Evolutionary conservation across 1,284 basidiomycete genomes (phyloP), one percentile per base, ranked within the genome.

Genomic region (Cutaneotrichosporon cutaneum): DNA sequence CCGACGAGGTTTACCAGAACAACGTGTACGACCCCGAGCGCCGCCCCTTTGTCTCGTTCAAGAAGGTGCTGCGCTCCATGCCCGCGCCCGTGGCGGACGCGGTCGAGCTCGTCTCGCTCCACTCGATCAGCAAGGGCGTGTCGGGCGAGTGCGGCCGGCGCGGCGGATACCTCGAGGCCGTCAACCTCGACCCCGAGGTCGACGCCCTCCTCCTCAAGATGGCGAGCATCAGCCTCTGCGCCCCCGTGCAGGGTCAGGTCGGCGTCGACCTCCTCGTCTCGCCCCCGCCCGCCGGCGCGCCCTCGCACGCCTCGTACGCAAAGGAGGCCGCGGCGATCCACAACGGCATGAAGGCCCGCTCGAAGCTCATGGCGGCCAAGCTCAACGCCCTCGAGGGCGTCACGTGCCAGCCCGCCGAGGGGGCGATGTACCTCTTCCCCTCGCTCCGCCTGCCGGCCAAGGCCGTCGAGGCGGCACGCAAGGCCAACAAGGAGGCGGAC

Each of bases 111-210:
- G 83, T 94, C 53, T 92, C 89, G 48, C 93, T 94, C 86, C 92
- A 95, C 82, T 92, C 89, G 58, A 92, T 92, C 74, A 91, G 89
- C 62, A 95, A 95, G 79, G 92, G 92, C 61, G 90, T 94, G 66
- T 85, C 85, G 36, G 92, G 92, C 67, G 92, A 95, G 80, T 95
- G 92, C 77, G 92, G 92, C 14, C 84, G 92, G n/a, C 85, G 92
- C 51, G 92, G 92, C 44, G 92, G 92, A 4, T 95, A 94, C 82
- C 92, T 94, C 72, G 92, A 95, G 79, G 85, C 87, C 71, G 84
- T 85, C 65, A 94, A 95, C 81, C 81, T 95, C 68, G 77, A 84
- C 22, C 80, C 85, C 11, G 87, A 90, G 22, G 83, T 93, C 62
- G 80, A 88, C 61, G 89, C 88, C 18, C 83, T 89, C 69, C 85